Conservation (phyloP, 2,329 filamentous ascomycete species). For the Mollisia scopiformis region DNA sequence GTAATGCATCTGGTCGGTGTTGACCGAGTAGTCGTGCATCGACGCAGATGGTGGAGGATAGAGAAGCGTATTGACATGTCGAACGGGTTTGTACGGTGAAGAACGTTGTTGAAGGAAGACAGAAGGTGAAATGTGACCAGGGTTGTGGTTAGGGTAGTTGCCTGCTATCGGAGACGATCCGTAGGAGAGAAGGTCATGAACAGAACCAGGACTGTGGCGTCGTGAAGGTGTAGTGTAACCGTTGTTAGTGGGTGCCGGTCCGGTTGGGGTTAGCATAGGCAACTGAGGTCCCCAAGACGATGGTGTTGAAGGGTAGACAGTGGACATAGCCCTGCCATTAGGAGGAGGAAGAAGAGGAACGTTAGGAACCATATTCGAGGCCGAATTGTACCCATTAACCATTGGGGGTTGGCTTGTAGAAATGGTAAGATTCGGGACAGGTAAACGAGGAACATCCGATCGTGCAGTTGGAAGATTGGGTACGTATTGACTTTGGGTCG, state of each 20-base stretch:
- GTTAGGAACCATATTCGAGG: conserved; percentile 27
- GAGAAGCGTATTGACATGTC: conserved; percentile 86
- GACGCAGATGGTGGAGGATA: conserved; percentile 83
- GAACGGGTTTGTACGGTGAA: conserved; percentile 91
- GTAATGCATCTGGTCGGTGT: conserved; percentile 75
- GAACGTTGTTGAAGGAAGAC: conserved; percentile 85
- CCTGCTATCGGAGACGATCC: conserved; percentile 41
- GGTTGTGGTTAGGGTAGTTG: conserved; percentile 48
- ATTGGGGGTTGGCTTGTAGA: conserved; percentile 35
- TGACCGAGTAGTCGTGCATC: conserved; percentile 73
- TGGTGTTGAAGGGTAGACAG: conserved; percentile 66
- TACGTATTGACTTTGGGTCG: conserved; percentile 13
- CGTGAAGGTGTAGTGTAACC: conserved; percentile 39
- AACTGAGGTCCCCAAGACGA: conserved; percentile 49
- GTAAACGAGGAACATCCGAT: conserved; percentile 56
- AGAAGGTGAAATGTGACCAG: conserved; percentile 70
- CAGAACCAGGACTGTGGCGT: conserved; percentile 36
- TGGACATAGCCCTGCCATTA: conserved; percentile 68
- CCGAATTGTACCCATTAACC: conserved; percentile 22
- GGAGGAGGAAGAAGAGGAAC: conserved; percentile 34
- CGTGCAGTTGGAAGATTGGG: conserved; percentile 23
- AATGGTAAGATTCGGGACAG: conserved; percentile 69
- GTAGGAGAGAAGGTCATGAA: conserved; percentile 37
- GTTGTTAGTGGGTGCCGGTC: conserved; percentile 16
- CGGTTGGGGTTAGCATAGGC: conserved; percentile 37